Base-by-base conservation (phyloP, 768 basidiomycete species). In the Suillus brevipes region DNA sequence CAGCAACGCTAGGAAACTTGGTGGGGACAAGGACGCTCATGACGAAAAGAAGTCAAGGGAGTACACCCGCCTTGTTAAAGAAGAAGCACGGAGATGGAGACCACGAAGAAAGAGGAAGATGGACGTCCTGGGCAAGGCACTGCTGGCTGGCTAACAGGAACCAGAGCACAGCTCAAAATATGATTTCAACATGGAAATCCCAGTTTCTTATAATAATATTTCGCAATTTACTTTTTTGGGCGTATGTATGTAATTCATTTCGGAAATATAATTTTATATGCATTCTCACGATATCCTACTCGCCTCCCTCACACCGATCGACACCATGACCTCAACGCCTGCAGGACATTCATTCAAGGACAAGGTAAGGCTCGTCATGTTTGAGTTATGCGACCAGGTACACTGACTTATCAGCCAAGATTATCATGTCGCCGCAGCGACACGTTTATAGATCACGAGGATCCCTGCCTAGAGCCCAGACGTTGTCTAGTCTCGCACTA, bases 21-120 rank as follows among this genome's bases (percentile, higher is more conserved):
- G 75, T 69, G 34, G 66, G 69, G 59, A 77, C 69, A 64, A 77
- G 75, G 58, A 76, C 73, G 37, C 75, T 75, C 75, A 76, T 76
- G 61, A 62, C 64, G 55, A 28, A 28, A 25, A 10, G 52, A 37
- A 58, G 9, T 45, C 25, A 12, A 61, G 36, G 62, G 58, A 60
- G 47, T n/a, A 59, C 34, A 43, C 18, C 3, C 16, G 3, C 36
- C 62, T 73, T 75, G 65, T 74, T 69, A 72, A 53, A 61, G 25
- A n/a, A 4, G n/a, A 61, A 49, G 25, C 47, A 68, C 71, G 72
- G 72, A 72, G 57, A 75, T 74, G 71, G 67, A 70, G 34, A 36
- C 70, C 64, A 67, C 64, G 63, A 60, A 34, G 57, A 10, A 31
- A 40, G 16, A 20, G 16, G 20, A 50, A 25, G 62, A 62, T 60